Evolutionary conservation across 176 grass and related monocot species (phyloP).

Genomic region (Eleusine indica): DNA sequence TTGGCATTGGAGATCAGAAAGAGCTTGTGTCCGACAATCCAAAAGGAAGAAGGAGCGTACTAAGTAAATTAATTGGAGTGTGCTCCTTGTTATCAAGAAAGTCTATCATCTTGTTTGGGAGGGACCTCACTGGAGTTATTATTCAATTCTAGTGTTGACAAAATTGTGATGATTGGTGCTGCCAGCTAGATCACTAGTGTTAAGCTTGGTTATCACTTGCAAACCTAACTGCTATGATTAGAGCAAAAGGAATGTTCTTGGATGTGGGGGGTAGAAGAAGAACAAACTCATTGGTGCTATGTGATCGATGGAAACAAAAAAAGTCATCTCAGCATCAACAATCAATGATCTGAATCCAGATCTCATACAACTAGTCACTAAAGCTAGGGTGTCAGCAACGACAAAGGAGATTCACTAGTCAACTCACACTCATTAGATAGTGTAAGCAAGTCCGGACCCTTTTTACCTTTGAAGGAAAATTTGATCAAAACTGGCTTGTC

Average conservation of each 20-base stretch:
- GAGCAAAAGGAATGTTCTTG: slow-evolving; percentile 52
- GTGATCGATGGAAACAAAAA: slow-evolving; percentile 40
- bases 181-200: not conserved
- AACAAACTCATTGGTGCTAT: not conserved
- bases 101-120: slow-evolving; percentile 8
- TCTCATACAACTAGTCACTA: not conserved
- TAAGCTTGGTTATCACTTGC: slow-evolving; percentile 34
- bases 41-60: not conserved
- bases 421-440: slow-evolving; percentile 33
- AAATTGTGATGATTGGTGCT: slow-evolving; percentile 28
- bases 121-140: slow-evolving; percentile 5
- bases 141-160: slow-evolving; percentile 50
- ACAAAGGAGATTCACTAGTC: slow-evolving; percentile 31
- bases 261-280: not conserved
- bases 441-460: not conserved
- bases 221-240: slow-evolving; percentile 51
- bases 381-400: slow-evolving; percentile 1
- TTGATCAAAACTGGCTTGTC: not conserved
- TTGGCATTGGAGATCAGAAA: slow-evolving; percentile 22
- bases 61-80: slow-evolving; percentile 11
- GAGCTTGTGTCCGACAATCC: not conserved
- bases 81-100: not conserved
- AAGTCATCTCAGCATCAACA: slow-evolving; percentile 23
- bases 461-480: not conserved
- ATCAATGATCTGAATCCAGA: slow-evolving; percentile 32